Base-by-base conservation (phyloP, 2,329 filamentous ascomycete genomes). In the Cladophialophora yegresii region DNA sequence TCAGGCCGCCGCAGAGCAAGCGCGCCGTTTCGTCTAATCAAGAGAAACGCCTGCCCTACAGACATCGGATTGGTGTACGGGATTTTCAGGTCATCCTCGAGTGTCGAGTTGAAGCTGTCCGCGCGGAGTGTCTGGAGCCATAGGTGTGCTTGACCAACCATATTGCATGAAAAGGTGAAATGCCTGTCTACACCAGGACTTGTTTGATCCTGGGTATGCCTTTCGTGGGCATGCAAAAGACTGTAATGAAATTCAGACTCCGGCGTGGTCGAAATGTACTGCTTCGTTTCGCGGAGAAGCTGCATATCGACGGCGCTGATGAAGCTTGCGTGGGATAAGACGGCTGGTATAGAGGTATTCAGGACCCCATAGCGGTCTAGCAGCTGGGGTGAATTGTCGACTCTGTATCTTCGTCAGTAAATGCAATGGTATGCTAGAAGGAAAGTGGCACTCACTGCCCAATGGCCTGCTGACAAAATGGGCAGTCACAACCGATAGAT, bases 171-270 rank as follows among this genome's bases (percentile, higher is more conserved):
- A 71, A 79, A 85, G 9, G 82, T 81, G 65, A 82, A 81, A 69
- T 84, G 81, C 0, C 82, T 85, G 69, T 86, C 83, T 9, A 85
- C 75, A 2, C 84, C 84, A 0, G 86, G 76, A 1, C 82, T 73
- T 0, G 78, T 79, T 66, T 86, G 83, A 69, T 86, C 83, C 30
- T 78, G 78, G 30, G 81, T 75, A 8, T 76, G 71, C 59, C 81
- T 76, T 20, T 75, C 77, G 43, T 73, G 70, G 1, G 77, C 76
- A 63, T 86, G 82, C 0, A 74, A 76, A 68, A 84, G 82, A n/a
- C 84, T 84, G 72, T 81, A 86, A 71, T 85, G 83, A 77, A 84
- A 81, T 69, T 87, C 84, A 0, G 82, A 84, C 69, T 87, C 85
- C 1, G 84, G 83, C 0, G 85, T 86, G 63, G 83, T 83, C 58